Evolutionary conservation across 1,284 basidiomycete species (phyloP).

Genomic region (Polyporus tsugae): DNA sequence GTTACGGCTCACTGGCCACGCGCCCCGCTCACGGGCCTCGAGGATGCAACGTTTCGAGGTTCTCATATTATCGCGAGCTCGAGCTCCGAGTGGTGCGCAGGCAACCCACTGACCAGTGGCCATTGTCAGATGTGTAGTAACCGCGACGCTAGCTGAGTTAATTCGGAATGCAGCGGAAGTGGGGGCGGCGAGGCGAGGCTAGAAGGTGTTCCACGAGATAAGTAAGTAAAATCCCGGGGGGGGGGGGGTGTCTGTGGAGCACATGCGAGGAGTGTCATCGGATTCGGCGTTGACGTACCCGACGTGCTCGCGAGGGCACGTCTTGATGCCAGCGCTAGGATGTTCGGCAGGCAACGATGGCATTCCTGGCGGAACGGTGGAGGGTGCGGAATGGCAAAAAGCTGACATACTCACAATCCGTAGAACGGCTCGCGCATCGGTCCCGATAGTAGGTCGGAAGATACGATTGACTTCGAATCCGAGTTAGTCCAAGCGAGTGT

Average conservation of each 20-base stretch:
- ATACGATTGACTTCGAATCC: neutral
- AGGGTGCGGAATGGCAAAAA: neutral
- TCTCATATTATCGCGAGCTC: neutral
- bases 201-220: neutral
- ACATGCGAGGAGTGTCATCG: neutral
- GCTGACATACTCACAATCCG: neutral
- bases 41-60: conserved; percentile 9
- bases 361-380: neutral
- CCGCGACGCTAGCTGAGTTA: neutral
- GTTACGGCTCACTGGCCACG: neutral
- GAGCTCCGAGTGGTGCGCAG: neutral
- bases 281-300: neutral
- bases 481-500: no score
- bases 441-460: neutral
- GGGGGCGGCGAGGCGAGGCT: neutral
- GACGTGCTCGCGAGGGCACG: neutral
- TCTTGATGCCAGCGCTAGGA: neutral
- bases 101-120: neutral
- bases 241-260: neutral
- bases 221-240: no score
- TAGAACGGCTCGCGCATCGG: neutral
- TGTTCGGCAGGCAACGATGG: neutral
- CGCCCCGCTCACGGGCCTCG: conserved; percentile 8
- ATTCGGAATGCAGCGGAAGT: neutral
- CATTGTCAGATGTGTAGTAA: neutral